Percentiles rank a stretch among this genome's conserved stretches.
These are phyloP conservation scores for Mycena venus DNA, from an alignment of 768 basidiomycete genomes.

Conservation along the genomic window DNA sequence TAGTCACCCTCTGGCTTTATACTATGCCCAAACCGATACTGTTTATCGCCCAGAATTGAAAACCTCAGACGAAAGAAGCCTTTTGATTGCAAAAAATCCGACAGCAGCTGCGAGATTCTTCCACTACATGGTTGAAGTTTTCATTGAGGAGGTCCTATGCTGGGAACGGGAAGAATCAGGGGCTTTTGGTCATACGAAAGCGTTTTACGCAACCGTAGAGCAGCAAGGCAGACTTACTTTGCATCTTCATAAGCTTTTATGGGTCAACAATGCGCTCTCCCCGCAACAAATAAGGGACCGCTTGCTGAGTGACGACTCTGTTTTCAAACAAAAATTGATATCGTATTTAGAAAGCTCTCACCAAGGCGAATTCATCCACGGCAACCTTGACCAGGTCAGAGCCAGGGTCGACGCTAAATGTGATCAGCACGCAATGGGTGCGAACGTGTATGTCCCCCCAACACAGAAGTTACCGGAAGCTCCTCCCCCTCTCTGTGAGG, in stretches of 20 bases:
- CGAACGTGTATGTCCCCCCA: too few species aligned
- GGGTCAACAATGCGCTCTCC: conserved; percentile 43
- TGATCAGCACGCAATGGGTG: neutral
- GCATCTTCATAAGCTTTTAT: conserved; percentile 54
- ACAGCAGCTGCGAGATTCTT: conserved; percentile 49
- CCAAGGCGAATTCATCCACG: conserved; percentile 46
- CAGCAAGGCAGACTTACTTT: conserved; percentile 52
- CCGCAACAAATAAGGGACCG: conserved; percentile 50
- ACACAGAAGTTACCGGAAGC: too few species aligned
- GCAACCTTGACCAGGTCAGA: conserved; percentile 31
- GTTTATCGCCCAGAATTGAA: neutral
- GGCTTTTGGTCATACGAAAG: conserved; percentile 43
- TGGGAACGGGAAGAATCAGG: conserved; percentile 30
- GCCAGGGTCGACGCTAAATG: neutral
- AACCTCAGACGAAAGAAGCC: too few species aligned
- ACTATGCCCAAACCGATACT: neutral
- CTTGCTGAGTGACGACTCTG: conserved; percentile 35
- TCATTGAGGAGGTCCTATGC: conserved; percentile 43
- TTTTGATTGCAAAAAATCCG: conserved; percentile 35
- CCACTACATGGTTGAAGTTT: conserved; percentile 42
- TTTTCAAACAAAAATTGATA: conserved; percentile 42
- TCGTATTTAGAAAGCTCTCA: conserved; percentile 46
- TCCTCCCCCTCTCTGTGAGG: too few species aligned
- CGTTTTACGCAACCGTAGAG: conserved; percentile 51
- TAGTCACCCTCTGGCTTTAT: neutral